Evolutionary conservation across 2,329 filamentous ascomycete species (phyloP), one percentile per base, ranked within the genome.

Genomic region (Tolypocladium guangdongense): DNA sequence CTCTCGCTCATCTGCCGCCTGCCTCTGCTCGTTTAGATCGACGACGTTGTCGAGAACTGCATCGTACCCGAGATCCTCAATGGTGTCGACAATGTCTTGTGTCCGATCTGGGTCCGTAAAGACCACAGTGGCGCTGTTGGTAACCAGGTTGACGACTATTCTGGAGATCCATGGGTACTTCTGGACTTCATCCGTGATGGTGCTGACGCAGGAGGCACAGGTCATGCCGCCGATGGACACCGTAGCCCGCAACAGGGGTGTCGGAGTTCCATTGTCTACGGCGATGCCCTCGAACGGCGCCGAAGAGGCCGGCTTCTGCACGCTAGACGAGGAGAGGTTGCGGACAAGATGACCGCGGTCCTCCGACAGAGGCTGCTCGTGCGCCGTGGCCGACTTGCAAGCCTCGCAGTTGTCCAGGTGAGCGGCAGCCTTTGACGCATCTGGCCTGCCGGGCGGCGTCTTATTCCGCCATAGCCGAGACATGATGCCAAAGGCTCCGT

Each of bases 141-240:
- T 78, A 48, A 89, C 75, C 11, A 90, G 72, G 59, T 83, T 87
- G 60, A 90, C 79, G 1, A 71, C 71, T 41, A 80, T 74, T 6
- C 78, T 76, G 50, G 74, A 72, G 30, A 89, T 72, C 72, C 78
- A 85, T 6, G 78, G 73, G 24, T 62, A 58, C 56, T 81, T 78
- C 48, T 78, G 70, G 38, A 90, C 66, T 57, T 80, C 78, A 7
- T 77, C 70, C 14, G 78, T 83, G 59, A 90, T 80, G 39, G 76
- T 74, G 62, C 83, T 84, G 52, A 77, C 76, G 62, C 87, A 90
- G 14, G 84, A 78, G 16, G 82, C 81, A 64, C 87, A 90, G 4
- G 83, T 88, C 86, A 90, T 89, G 51, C 86, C 86, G 32, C 77
- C 81, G 41, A 90, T 76, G 22, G 83, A 80, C n/a, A 83, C 57